Base-by-base conservation (phyloP, 768 basidiomycete genomes). In the Sporobolomyces pararoseus region DNA sequence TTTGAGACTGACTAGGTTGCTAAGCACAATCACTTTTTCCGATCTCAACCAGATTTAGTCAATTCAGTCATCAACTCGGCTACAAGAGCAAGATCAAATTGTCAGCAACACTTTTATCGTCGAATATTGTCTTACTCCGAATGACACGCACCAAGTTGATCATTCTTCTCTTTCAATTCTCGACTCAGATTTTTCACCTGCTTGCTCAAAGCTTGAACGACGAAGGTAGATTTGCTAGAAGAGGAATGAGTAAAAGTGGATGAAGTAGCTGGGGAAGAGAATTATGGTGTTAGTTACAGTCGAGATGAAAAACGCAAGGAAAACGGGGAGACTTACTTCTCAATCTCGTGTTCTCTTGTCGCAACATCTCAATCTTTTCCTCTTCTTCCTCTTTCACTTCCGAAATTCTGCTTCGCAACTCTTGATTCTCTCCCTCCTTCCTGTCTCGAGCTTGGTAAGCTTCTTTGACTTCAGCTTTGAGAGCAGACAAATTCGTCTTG, bases 391-490 rank as follows among this genome's bases (percentile, higher is more conserved):
- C 39, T 17, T 17, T 42, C 39, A 42, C 39, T 42, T 17, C 17
- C 17, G 39, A 42, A 9, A 42, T 9, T 17, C 39, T 42, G 10
- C 17, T 42, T 42, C 39, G 9, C 39, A n/a, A 42, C 39, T 42
- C 39, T 42, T 42, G 10, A 42, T 17, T 17, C 17, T 42, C 39
- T 42, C 39, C 39, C 39, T 9, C 53, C 35, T 32, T 35, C 21
- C 3, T 34, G 31, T 55, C 53, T 35, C 53, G 31, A 34, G 53
- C 53, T 35, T 55, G 31, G 29, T 27, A 55, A 7, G 7, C 53
- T 32, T 55, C 53, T 21, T 55, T 55, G 7, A 55, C 32, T 23
- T 55, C 53, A 34, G 53, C 53, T 55, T 55, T 55, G 53, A 35
- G 23, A 6, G 31, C 29, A 7, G 14, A 14, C 7, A 55, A 6